Conservation (phyloP, 1,284 basidiomycete genomes). For the Volvariella volvacea region DNA sequence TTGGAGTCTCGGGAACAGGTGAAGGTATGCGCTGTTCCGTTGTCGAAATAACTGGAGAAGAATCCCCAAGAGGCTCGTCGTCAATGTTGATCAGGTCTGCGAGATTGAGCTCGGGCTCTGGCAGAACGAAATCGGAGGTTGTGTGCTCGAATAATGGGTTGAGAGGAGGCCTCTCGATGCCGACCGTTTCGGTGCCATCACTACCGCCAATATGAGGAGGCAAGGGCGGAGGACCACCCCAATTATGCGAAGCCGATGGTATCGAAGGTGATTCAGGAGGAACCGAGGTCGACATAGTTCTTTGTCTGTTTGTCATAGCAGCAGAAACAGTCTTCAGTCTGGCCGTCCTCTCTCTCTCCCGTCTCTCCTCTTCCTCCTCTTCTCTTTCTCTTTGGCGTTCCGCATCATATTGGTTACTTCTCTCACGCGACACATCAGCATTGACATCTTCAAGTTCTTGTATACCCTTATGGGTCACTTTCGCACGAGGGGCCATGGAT, state of each 20-base stretch:
- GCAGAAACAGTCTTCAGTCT: constrained; percentile 39
- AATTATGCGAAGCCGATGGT: constrained; percentile 26
- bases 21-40: constrained; percentile 4
- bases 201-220: constrained; percentile 34
- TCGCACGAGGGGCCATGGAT: constrained; percentile 65
- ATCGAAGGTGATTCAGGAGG: constrained; percentile 60
- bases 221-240: constrained; percentile 55
- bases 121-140: constrained; percentile 31
- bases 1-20: constrained; percentile 5
- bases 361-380: constrained; percentile 57
- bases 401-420: constrained; percentile 11
- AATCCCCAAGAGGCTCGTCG: constrained; percentile 41
- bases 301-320: constrained; percentile 29
- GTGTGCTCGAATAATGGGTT: constrained; percentile 32
- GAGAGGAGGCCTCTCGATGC: constrained; percentile 18
- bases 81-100: constrained; percentile 75
- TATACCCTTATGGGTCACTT: constrained; percentile 85
- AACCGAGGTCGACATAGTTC: constrained; percentile 43
- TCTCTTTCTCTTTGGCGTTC: constrained; percentile 51
- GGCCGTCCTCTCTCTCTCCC: constrained; percentile 56
- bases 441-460: constrained; percentile 78
- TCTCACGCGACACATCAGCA: constrained; percentile 44
- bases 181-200: constrained; percentile 16
- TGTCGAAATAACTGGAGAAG: not conserved
- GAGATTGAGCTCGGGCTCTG: constrained; percentile 63